Conservation (phyloP, 495 filamentous ascomycete genomes). For the Tirmania nivea region DNA sequence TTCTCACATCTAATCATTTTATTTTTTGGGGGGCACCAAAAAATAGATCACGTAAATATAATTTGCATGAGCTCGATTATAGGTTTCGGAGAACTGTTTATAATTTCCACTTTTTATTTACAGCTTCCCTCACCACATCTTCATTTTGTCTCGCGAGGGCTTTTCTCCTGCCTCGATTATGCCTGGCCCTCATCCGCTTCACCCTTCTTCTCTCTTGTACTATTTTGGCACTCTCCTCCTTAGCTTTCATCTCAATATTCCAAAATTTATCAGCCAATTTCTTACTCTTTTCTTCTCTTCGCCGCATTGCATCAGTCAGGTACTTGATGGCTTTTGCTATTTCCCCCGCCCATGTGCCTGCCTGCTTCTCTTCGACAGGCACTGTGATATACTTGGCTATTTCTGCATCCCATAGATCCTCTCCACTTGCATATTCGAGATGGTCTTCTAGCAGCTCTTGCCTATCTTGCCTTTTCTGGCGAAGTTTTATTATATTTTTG, state of each 20-base stretch:
- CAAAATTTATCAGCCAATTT: conserved; percentile 2
- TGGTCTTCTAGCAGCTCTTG: conserved; percentile 6
- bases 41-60: no score
- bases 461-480: conserved; percentile 5
- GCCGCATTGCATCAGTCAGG: conserved; percentile 1
- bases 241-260: neutral
- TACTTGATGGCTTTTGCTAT: neutral
- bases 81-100: no score
- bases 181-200: neutral
- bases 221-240: neutral
- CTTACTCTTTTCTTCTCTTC: neutral
- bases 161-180: no score
- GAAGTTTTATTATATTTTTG: conserved; percentile 9
- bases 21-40: no score
- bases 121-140: no score
- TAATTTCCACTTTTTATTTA: no score
- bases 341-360: neutral
- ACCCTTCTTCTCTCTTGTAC: neutral
- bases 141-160: no score
- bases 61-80: no score
- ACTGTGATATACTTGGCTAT: neutral
- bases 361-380: neutral
- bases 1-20: no score
- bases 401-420: conserved; percentile 11
- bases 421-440: conserved; percentile 6